These are phyloP conservation scores for Nosema muscidifuracis DNA, from an alignment of 371 early-diverging fungal genomes.

Conservation along the genomic window DNA sequence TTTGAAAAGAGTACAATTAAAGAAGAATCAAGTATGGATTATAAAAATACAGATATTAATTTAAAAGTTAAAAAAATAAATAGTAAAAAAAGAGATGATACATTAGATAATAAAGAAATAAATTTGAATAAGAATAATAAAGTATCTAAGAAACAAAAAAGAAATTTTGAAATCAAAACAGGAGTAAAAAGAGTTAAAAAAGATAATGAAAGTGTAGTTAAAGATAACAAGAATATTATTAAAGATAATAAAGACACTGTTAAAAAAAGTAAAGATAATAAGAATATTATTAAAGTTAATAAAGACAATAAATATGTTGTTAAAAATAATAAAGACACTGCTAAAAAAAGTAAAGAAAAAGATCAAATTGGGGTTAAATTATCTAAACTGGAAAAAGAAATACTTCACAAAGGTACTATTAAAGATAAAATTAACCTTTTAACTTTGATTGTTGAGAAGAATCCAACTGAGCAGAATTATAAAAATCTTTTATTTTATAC, in stretches of 20 bases:
- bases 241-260: not conserved
- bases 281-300: too few species aligned
- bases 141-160: not conserved
- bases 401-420: conserved; percentile 46
- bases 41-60: not conserved
- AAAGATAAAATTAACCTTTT: conserved; percentile 47
- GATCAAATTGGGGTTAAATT: conserved; percentile 18
- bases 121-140: not conserved
- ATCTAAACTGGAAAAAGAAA: conserved; percentile 38
- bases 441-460: conserved; percentile 28
- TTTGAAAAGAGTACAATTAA: not conserved
- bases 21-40: not conserved
- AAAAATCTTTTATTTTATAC: conserved; percentile 38
- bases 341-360: conserved; percentile 15
- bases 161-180: not conserved
- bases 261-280: not conserved
- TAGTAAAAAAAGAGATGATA: too few species aligned
- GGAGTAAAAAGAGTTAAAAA: conserved; percentile 2
- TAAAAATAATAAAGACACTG: too few species aligned
- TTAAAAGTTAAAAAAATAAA: not conserved
- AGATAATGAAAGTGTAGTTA: too few species aligned
- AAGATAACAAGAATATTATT: not conserved
- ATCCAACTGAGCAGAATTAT: conserved; percentile 38
- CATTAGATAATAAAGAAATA: too few species aligned
- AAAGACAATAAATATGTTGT: too few species aligned